Conservation (phyloP, 805 yeast species). For the Lipomyces orientalis region DNA sequence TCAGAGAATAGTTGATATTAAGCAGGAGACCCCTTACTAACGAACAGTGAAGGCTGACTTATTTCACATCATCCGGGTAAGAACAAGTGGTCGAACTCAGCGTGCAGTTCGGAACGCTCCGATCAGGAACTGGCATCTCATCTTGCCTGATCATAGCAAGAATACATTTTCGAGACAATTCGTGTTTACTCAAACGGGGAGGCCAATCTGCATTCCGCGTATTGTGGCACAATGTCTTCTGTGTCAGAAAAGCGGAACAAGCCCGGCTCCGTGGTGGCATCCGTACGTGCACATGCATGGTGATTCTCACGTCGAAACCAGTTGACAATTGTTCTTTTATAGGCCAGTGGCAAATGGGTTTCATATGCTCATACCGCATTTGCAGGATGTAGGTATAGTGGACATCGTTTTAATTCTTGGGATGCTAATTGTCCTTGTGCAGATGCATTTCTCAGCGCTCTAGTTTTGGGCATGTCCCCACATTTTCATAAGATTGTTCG, state of each 20-base stretch:
- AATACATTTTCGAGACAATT: neutral
- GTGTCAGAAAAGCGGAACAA: constrained; percentile 29
- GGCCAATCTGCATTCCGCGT: neutral
- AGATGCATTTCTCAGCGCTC: constrained; percentile 39
- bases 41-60: too few relatives aligned
- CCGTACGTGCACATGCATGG: constrained; percentile 17
- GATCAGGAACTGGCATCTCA: neutral
- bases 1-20: too few relatives aligned
- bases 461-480: constrained; percentile 46
- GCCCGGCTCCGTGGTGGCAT: constrained; percentile 34
- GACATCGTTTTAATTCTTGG: neutral
- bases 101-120: too few relatives aligned
- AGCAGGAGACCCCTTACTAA: too few relatives aligned
- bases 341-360: constrained; percentile 38
- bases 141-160: neutral
- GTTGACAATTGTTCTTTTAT: neutral
- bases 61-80: too few relatives aligned
- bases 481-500: constrained; percentile 89
- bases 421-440: neutral
- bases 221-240: constrained; percentile 21
- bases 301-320: neutral
- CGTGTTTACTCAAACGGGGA: neutral
- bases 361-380: constrained; percentile 35
- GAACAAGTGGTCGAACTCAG: too few relatives aligned
- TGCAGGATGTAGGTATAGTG: constrained; percentile 32